Conservation (phyloP, 768 basidiomycete species). For the Tricholoma terreum region DNA sequence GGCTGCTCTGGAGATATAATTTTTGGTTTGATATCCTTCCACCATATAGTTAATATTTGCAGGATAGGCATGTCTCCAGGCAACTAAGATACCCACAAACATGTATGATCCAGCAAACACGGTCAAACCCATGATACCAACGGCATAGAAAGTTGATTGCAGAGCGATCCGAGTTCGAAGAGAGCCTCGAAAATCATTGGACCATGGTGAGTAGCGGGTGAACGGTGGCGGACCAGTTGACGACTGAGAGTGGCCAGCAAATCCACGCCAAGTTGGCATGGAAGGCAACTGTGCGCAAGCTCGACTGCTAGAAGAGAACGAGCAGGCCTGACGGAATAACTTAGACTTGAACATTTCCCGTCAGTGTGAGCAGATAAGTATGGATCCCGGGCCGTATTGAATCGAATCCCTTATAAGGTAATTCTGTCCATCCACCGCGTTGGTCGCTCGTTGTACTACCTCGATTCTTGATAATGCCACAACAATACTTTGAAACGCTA, state of each 20-base stretch:
- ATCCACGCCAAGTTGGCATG: background rate
- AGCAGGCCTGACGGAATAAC: background rate
- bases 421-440: background rate
- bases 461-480: constrained; percentile 8
- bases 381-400: too few relatives aligned
- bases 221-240: background rate
- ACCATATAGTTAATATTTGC: background rate
- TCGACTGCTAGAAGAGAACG: background rate
- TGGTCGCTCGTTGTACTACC: background rate
- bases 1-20: background rate
- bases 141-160: constrained; percentile 36
- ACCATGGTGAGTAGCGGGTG: constrained; percentile 40
- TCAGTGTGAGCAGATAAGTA: too few relatives aligned
- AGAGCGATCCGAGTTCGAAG: constrained; percentile 28
- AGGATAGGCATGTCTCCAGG: background rate
- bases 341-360: background rate
- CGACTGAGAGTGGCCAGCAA: background rate
- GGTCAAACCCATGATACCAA: constrained; percentile 29
- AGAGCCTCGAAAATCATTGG: constrained; percentile 33
- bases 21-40: background rate
- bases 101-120: constrained; percentile 25
- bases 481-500: constrained; percentile 29
- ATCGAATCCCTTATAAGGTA: background rate
- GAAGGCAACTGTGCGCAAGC: background rate
- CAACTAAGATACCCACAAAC: constrained; percentile 20